Base-by-base conservation (phyloP, 148 eudicot species). In the Silene uniflora region DNA sequence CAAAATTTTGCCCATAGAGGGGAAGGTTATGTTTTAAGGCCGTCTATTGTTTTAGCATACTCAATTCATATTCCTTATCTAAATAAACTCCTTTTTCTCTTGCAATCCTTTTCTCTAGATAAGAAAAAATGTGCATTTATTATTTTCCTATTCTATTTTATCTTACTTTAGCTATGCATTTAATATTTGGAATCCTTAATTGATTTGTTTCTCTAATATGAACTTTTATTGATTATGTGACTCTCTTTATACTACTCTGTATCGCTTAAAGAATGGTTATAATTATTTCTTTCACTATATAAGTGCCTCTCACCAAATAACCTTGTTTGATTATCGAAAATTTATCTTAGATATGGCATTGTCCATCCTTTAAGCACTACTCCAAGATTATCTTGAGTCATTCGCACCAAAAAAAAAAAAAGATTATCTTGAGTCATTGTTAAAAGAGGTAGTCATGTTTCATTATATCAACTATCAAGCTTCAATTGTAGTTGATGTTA, bases 391-490 rank as follows among this genome's bases (percentile, higher is more conserved):
- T 66, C 22, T 77, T 24, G 46, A 56, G 10, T 74, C 79, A 56
- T 63, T 82, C n/a, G n/a, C n/a, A n/a, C n/a, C n/a, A n/a, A n/a
- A n/a, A n/a, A n/a, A n/a, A n/a, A n/a, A n/a, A n/a, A n/a, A 70
- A 63, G 62, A 73, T 24, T 82, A 75, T 66, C 22, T 77, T 24
- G 46, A 56, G 10, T 74, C 79, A 56, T 63, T 82, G 68, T 22
- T 82, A 4, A 32, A 82, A 42, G 81, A 82, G 84, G 84, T 82
- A 74, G 47, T 14, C 35, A n/a, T 25, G 13, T 61, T 21, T 10
- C 29, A 61, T 22, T 8, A 60, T 19, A 18, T 27, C 29, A 2
- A 14, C 3, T 19, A 8, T 0, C 1, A 27, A 19, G 10, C 7
- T 59, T 59, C 5, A 6, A 35, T 35, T 6, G 42, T 35, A 5